A percentile compares a stretch with the other conserved stretches of the same genome.
Conservation (phyloP, 805 yeast species). For the Saturnispora galanensis region DNA sequence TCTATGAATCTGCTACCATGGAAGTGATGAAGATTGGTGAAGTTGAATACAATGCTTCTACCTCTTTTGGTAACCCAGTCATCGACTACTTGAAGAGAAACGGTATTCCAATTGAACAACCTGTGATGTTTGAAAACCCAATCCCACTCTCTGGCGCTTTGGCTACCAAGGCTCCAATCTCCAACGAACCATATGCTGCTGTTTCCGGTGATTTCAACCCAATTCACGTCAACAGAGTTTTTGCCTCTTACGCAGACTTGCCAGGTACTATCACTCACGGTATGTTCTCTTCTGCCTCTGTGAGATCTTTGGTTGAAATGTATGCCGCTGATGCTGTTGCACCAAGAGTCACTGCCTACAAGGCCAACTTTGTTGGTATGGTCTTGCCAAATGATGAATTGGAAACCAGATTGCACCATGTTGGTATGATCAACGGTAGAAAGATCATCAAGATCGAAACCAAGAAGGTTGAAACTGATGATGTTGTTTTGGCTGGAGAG, state of each 20-base stretch:
- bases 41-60: constrained; percentile 78
- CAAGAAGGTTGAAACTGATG: constrained; percentile 69
- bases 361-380: constrained; percentile 90
- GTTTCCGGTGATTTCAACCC: constrained; percentile 99
- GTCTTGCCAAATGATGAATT: constrained; percentile 91
- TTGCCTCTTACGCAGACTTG: constrained; percentile 83
- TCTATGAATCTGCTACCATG: constrained; percentile 83
- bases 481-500: constrained; percentile 77
- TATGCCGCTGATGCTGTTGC: constrained; percentile 98
- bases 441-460: constrained; percentile 92
- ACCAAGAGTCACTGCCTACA: constrained; percentile 89
- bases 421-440: constrained; percentile 99
- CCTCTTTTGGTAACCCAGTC: constrained; percentile 95
- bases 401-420: constrained; percentile 81
- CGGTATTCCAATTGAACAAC: constrained; percentile 92
- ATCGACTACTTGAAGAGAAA: constrained; percentile 85
- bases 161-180: constrained; percentile 77
- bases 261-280: constrained; percentile 99
- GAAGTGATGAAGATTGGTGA: constrained; percentile 78
- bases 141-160: constrained; percentile 70
- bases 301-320: constrained; percentile 89
- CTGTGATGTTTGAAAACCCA: constrained; percentile 78
- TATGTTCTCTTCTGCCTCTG: constrained; percentile 95
- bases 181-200: constrained; percentile 92
- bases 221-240: constrained; percentile 92